These are phyloP conservation scores for Phoma herbarum DNA, from an alignment of 2,329 filamentous ascomycete species.

Conservation along the genomic window DNA sequence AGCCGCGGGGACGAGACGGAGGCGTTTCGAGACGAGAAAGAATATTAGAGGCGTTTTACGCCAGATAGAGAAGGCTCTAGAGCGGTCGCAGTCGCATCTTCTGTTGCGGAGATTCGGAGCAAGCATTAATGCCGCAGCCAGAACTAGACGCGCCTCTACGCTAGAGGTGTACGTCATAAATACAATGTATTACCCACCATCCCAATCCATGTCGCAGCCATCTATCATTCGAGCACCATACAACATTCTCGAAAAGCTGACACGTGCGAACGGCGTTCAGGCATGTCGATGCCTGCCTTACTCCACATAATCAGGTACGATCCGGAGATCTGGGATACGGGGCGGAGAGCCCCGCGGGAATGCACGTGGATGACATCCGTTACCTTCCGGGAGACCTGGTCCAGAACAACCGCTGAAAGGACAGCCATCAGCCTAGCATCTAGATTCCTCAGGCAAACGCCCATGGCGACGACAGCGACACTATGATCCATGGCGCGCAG, in stretches of 20 bases:
- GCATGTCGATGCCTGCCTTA: too few species aligned
- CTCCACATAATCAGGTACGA: not conserved
- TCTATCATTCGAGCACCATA: too few species aligned
- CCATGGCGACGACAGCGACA: too few species aligned
- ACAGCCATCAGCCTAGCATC: too few species aligned
- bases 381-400: not conserved
- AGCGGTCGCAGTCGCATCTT: not conserved
- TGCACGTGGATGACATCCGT: slow-evolving; percentile 8
- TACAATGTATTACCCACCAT: not conserved
- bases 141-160: slow-evolving; percentile 5
- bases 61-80: slow-evolving; percentile 1
- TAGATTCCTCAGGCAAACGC: too few species aligned
- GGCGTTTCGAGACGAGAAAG: slow-evolving; percentile 1
- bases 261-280: too few species aligned
- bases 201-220: not conserved
- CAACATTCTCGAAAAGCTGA: too few species aligned
- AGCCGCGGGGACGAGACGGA: slow-evolving; percentile 4
- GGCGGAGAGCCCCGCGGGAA: not conserved
- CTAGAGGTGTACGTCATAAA: not conserved
- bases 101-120: not conserved
- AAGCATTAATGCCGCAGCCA: not conserved
- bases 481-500: too few species aligned
- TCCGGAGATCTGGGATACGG: not conserved
- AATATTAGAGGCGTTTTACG: slow-evolving; percentile 3
- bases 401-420: not conserved